phyloP scores from a whole-genome alignment of 345 rosid species.

The Acer yangbiense region DNA sequence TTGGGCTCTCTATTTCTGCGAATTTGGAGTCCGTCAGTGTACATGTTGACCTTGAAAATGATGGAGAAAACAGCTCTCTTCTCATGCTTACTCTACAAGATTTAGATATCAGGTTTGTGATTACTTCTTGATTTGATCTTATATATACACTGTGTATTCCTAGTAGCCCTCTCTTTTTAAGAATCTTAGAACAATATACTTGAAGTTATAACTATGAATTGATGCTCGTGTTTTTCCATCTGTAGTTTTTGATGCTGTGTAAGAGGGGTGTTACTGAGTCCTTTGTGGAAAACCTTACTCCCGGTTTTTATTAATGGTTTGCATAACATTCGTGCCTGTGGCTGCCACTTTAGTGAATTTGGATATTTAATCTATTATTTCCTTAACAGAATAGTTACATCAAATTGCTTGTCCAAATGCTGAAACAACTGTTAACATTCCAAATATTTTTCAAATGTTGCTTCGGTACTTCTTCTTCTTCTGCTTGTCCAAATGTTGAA shows the following conservation, averaged over 20 bases:
- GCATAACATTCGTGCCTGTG: not conserved
- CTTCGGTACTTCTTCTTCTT: not conserved
- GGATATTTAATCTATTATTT: not conserved
- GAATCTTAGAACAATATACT: not conserved
- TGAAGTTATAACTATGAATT: not conserved
- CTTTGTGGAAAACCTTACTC: not conserved
- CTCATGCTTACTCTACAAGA: constrained; percentile 47
- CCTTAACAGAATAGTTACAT: not conserved
- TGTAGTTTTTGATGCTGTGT: not conserved
- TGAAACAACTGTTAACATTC: not conserved
- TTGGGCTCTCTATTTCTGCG: constrained; percentile 54
- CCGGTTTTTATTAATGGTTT: not conserved
- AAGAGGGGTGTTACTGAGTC: not conserved
- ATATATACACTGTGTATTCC: constrained; percentile 2
- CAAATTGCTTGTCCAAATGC: not conserved
- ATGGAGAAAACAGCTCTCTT: constrained; percentile 57
- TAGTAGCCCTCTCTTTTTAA: not conserved
- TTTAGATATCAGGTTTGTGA: constrained; percentile 58
- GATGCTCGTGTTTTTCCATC: not conserved
- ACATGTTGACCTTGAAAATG: constrained; percentile 67
- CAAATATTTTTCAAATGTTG: not conserved
- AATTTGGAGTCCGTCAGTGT: constrained; percentile 48
- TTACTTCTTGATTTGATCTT: constrained; percentile 10
- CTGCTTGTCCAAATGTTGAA: not conserved
- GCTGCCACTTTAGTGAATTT: not conserved